A percentile compares a stretch with the other conserved stretches of the same genome.
Conservation (phyloP, 176 grass and related monocot genomes). For the Lolium multiflorum region DNA sequence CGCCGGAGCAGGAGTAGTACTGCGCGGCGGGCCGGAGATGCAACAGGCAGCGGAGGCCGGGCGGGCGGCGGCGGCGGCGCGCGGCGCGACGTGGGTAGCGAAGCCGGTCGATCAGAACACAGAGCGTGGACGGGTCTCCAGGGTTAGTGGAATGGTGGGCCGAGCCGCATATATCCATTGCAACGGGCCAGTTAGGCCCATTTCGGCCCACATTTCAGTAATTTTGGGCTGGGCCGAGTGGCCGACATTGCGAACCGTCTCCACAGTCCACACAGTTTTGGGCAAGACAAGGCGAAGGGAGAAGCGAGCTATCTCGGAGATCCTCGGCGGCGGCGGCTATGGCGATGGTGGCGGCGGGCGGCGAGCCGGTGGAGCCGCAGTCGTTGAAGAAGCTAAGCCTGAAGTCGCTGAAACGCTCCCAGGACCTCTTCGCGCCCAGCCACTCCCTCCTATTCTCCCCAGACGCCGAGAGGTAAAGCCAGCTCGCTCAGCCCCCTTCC, state of each 20-base stretch:
- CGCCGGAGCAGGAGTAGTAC: not conserved
- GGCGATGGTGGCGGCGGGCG: constrained; percentile 40
- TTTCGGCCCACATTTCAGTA: not conserved
- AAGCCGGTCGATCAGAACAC: not conserved
- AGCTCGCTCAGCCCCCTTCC: not conserved
- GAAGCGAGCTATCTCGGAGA: constrained; percentile 5
- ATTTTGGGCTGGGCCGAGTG: not conserved
- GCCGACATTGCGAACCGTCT: not conserved
- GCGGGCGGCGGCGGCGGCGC: not conserved
- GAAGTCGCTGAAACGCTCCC: constrained; percentile 77
- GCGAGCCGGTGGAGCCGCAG: constrained; percentile 75
- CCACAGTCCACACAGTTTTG: too few relatives aligned
- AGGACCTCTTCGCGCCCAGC: constrained; percentile 79
- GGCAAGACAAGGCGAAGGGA: not conserved
- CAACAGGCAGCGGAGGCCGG: not conserved
- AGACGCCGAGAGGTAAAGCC: constrained; percentile 66
- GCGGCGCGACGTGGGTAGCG: not conserved
- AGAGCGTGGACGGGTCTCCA: not conserved
- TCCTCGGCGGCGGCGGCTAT: constrained; percentile 13
- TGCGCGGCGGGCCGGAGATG: not conserved
- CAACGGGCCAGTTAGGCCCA: not conserved
- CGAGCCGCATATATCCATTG: not conserved
- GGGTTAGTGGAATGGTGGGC: not conserved
- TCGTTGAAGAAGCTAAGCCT: constrained; percentile 92
- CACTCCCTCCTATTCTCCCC: constrained; percentile 52